Base-by-base conservation (phyloP, 345 rosid genomes). In the Arabidopsis arenosa region DNA sequence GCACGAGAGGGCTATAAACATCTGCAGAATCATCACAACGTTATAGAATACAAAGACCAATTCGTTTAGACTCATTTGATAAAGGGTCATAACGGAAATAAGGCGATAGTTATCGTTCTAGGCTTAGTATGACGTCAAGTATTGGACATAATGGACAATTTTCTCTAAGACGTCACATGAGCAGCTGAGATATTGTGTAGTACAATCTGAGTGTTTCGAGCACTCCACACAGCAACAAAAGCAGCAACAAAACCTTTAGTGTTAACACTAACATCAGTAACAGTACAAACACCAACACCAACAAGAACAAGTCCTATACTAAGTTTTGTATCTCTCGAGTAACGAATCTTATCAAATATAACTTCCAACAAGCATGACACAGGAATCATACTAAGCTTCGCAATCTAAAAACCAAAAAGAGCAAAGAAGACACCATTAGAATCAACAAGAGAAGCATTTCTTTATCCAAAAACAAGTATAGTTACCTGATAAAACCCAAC, bases 401-500 rank as follows among this genome's bases (percentile, higher is more conserved):
- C 97, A 54, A 93, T 89, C 97, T 91, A 87, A 72, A 8, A 76
- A 72, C 12, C 58, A 69, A 68, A 66, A 69, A 60, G 43, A 60
- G 5, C 26, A 23, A 23, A 23, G 1, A 55, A 2, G n/a, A 54
- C n/a, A n/a, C 43, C 23, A 23, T n/a, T 32, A 70, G 75, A 68
- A 78, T 15, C 72, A 55, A 69, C 33, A 26, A 4, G 30, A 30
- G 32, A 63, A 51, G 5, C 9, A 32, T 14, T 56, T 30, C 26
- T 18, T 63, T 15, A 30, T 4, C 7, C 36, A 40, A 66, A 60
- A 73, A 61, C 37, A n/a, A 45, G 36, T 9, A 6, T 3, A 30
- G 62, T 48, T 75, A 92, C 97, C 97, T 92, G 96, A 85, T 90
- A 92, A 81, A 92, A 92, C 47, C 98, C 98, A 59, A 93, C 98